phyloP scores from a whole-genome alignment of 805 yeast genomes.

The Saccharomycopsis sp. region DNA sequence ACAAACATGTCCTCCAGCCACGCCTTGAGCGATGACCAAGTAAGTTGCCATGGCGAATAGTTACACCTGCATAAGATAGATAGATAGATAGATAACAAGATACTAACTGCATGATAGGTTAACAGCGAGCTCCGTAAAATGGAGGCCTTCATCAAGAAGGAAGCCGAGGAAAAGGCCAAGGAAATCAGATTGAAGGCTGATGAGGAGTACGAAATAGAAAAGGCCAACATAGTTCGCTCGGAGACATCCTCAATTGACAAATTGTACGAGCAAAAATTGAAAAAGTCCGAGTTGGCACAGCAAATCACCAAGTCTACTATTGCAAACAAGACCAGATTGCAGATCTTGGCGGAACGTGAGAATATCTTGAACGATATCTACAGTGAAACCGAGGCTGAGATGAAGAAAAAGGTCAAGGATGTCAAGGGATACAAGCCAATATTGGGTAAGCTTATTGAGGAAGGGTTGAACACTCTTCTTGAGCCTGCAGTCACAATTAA shows the following conservation, averaged over 20 bases:
- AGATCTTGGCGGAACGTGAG: slow-evolving; percentile 82
- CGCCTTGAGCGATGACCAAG: slow-evolving; percentile 44
- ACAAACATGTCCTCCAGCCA: slow-evolving; percentile 19
- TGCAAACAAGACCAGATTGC: slow-evolving; percentile 90
- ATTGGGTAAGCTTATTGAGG: slow-evolving; percentile 73
- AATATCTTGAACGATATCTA: slow-evolving; percentile 70
- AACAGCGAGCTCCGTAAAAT: slow-evolving; percentile 93
- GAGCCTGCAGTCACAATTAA: slow-evolving; percentile 60
- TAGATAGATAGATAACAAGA: slow-evolving; percentile 9
- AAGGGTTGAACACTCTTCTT: slow-evolving; percentile 63
- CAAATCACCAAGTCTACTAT: slow-evolving; percentile 94
- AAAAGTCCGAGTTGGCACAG: slow-evolving; percentile 87
- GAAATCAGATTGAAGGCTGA: slow-evolving; percentile 94
- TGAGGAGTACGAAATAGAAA: slow-evolving; percentile 97
- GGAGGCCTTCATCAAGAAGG: slow-evolving; percentile 98
- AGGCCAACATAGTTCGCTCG: slow-evolving; percentile 87
- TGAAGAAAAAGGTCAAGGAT: slow-evolving; percentile 47
- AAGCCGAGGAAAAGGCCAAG: slow-evolving; percentile 97
- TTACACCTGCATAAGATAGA: background rate
- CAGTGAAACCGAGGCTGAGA: slow-evolving; percentile 56
- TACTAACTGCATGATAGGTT: slow-evolving; percentile 49
- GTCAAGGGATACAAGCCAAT: slow-evolving; percentile 60
- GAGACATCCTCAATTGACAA: slow-evolving; percentile 87
- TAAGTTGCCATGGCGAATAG: slow-evolving; percentile 26
- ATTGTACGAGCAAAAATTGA: slow-evolving; percentile 70